Percentiles rank a stretch among this genome's conserved stretches.
Conservation (phyloP, 2,329 filamentous ascomycete species). For the Fusarium sp. region DNA sequence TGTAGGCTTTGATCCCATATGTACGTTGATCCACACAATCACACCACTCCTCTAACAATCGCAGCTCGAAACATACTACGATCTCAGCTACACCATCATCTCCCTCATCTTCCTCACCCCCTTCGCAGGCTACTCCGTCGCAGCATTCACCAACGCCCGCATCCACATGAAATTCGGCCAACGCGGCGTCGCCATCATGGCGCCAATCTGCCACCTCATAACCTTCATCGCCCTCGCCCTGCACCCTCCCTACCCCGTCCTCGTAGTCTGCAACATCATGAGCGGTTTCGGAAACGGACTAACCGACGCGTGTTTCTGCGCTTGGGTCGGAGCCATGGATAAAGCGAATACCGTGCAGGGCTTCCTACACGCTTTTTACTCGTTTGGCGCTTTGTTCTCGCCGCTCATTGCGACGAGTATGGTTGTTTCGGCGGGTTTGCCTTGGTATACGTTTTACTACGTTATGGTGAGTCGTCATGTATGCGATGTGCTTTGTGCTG, state of each 20-base stretch:
- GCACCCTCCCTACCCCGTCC: conserved; percentile 71
- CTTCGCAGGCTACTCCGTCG: conserved; percentile 68
- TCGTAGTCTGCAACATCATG: conserved; percentile 69
- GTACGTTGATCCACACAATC: neutral
- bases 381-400: conserved; percentile 69
- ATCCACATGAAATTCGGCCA: conserved; percentile 71
- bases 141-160: conserved; percentile 67
- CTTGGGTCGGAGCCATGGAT: conserved; percentile 70
- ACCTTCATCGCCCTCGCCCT: conserved; percentile 68
- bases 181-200: conserved; percentile 71
- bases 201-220: conserved; percentile 67
- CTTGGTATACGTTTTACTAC: conserved; percentile 77
- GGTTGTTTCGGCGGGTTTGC: conserved; percentile 65
- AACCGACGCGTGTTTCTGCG: conserved; percentile 61
- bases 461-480: conserved; percentile 65
- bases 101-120: conserved; percentile 72
- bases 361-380: conserved; percentile 72
- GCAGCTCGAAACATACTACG: conserved; percentile 69
- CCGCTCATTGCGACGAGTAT: conserved; percentile 74
- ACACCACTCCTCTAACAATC: neutral
- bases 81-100: conserved; percentile 66
- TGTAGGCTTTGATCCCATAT: conserved; percentile 39
- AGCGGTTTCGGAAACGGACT: conserved; percentile 75
- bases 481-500: neutral
- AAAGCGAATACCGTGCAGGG: conserved; percentile 74